Conservation (phyloP, 495 filamentous ascomycete genomes). For the Polyplosphaeria fusca region DNA sequence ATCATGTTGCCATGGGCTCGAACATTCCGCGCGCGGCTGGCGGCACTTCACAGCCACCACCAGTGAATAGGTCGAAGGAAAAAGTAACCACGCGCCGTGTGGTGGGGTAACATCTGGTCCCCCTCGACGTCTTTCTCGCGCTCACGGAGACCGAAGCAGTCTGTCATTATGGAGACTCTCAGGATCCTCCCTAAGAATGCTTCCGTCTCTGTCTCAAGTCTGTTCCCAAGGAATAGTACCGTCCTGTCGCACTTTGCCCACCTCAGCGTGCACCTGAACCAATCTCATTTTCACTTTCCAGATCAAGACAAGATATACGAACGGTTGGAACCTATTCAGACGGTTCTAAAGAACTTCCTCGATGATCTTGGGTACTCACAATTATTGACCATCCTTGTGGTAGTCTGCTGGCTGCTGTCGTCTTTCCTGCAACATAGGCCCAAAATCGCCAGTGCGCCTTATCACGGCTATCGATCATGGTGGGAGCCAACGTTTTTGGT, state of each 20-base stretch:
- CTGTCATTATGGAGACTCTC: constrained; percentile 15
- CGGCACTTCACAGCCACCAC: no score
- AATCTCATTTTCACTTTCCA: constrained; percentile 4
- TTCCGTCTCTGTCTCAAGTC: no score
- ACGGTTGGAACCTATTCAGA: constrained; percentile 3
- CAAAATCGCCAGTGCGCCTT: background rate
- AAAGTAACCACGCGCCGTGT: no score
- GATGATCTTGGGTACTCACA: constrained; percentile 1
- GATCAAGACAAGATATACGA: constrained; percentile 7
- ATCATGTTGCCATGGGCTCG: no score
- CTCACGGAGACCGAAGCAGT: no score
- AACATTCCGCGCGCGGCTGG: no score
- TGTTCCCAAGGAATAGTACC: no score
- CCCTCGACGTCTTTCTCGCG: no score
- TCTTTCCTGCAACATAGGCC: background rate
- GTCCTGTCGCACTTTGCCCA: constrained; percentile 5
- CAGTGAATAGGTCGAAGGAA: no score
- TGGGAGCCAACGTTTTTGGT: constrained; percentile 6
- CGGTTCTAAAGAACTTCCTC: background rate
- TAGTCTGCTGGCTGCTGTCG: background rate
- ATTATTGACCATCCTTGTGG: background rate
- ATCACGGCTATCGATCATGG: constrained; percentile 15
- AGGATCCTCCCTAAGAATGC: background rate
- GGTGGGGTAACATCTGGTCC: no score
- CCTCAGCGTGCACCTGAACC: constrained; percentile 8